Evolutionary conservation across 768 basidiomycete genomes (phyloP).

Genomic region (Termitomyces sp.): DNA sequence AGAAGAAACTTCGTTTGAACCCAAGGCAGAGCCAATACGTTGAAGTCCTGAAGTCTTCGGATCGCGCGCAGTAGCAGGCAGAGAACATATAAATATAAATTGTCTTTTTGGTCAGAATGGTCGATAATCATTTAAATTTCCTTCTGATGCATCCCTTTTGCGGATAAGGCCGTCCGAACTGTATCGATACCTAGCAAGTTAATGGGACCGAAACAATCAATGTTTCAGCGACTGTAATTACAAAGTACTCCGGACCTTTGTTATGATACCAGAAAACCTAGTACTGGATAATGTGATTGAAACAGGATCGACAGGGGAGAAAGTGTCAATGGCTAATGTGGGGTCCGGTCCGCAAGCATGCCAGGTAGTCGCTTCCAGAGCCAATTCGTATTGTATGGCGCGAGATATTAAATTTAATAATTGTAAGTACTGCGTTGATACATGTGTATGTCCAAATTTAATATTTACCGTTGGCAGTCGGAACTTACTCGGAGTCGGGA

Average conservation of each 20-base stretch:
- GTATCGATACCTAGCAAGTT: background rate
- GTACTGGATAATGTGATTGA: background rate
- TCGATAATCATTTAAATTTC: background rate
- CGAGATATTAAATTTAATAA: too few species aligned
- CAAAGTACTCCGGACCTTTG: background rate
- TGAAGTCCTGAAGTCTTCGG: background rate
- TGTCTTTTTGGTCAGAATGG: background rate
- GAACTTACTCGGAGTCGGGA: slow-evolving; percentile 1
- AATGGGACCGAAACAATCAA: background rate
- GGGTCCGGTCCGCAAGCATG: background rate
- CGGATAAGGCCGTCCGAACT: background rate
- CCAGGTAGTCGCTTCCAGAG: background rate
- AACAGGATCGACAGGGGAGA: background rate
- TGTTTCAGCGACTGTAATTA: background rate
- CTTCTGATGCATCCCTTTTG: background rate
- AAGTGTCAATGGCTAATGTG: too few species aligned
- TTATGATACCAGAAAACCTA: too few species aligned
- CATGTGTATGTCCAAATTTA: too few species aligned
- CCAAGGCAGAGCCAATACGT: background rate
- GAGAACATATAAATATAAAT: background rate
- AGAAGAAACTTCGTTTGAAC: background rate
- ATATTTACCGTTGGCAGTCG: too few species aligned
- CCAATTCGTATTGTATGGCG: background rate
- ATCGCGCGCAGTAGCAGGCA: background rate
- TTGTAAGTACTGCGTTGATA: too few species aligned